A percentile compares a stretch with the other conserved stretches of the same genome.
Conservation (phyloP, 2,329 filamentous ascomycete genomes). For the Colletotrichum sidae region DNA sequence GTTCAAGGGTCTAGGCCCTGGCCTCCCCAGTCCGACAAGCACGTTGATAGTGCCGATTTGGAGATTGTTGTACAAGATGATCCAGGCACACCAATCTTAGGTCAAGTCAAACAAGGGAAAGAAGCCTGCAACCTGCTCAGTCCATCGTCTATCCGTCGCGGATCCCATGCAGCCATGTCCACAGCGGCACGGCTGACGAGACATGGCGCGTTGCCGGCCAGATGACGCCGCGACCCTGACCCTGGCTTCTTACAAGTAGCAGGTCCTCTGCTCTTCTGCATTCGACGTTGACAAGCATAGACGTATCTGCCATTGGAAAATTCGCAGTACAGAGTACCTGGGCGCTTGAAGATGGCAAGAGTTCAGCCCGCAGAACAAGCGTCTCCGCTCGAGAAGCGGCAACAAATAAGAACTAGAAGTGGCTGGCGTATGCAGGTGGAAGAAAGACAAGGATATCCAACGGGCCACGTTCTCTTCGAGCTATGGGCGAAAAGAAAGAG, state of each 20-base stretch:
- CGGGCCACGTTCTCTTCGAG: neutral
- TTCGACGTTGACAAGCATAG: too few relatives aligned
- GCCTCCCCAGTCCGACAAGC: neutral
- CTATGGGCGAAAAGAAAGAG: neutral
- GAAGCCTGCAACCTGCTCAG: neutral
- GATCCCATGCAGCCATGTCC: neutral
- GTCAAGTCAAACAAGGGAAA: neutral
- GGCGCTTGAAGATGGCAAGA: neutral
- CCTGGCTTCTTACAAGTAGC: neutral
- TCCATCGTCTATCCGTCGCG: neutral
- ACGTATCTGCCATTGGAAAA: too few relatives aligned
- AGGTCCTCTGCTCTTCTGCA: neutral
- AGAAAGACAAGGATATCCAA: neutral
- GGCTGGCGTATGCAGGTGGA: neutral
- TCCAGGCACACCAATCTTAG: conserved; percentile 30
- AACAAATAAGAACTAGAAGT: neutral
- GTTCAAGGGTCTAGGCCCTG: too few relatives aligned
- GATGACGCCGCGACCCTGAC: conserved; percentile 9
- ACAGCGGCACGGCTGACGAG: neutral
- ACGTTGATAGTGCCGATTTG: neutral
- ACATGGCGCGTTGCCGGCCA: neutral
- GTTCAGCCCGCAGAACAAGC: neutral
- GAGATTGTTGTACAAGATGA: conserved; percentile 13
- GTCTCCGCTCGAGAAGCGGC: neutral
- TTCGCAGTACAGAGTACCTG: too few relatives aligned